phyloP scores from a whole-genome alignment of 345 rosid genomes.

The Aegle marmelos region DNA sequence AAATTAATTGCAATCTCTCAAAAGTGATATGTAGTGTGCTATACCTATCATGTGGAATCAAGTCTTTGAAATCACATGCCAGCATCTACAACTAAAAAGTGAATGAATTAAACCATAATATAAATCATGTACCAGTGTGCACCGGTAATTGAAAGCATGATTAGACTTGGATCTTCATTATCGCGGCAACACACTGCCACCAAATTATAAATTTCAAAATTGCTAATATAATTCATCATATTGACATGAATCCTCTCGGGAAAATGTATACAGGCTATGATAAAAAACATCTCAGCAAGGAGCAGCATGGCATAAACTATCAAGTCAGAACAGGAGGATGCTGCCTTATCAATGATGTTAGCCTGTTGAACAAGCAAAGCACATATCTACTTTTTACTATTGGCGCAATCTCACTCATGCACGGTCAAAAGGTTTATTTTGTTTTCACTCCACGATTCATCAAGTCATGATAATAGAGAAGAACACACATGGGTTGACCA shows the following conservation, averaged over 20 bases:
- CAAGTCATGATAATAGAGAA: constrained; percentile 89
- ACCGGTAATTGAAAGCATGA: background rate
- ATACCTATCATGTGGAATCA: background rate
- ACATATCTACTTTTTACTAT: background rate
- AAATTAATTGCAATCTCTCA: no score
- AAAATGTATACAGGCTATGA: background rate
- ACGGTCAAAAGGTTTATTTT: background rate
- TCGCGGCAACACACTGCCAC: background rate
- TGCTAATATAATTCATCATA: background rate
- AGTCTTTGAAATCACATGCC: constrained; percentile 5
- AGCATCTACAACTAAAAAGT: background rate
- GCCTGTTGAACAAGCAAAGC: background rate
- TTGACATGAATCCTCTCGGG: background rate
- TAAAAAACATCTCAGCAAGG: background rate
- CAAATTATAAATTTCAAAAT: constrained; percentile 10
- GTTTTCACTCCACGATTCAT: constrained; percentile 71
- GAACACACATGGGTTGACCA: constrained; percentile 97
- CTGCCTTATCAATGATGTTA: background rate
- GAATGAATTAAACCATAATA: background rate
- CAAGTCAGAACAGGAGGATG: background rate
- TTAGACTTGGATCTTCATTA: background rate
- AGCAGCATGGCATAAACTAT: background rate
- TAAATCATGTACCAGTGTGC: background rate
- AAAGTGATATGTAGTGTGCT: background rate
- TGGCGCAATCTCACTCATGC: background rate